Conservation (phyloP, 495 filamentous ascomycete genomes). For the Hypoxylon crocopeplum region DNA sequence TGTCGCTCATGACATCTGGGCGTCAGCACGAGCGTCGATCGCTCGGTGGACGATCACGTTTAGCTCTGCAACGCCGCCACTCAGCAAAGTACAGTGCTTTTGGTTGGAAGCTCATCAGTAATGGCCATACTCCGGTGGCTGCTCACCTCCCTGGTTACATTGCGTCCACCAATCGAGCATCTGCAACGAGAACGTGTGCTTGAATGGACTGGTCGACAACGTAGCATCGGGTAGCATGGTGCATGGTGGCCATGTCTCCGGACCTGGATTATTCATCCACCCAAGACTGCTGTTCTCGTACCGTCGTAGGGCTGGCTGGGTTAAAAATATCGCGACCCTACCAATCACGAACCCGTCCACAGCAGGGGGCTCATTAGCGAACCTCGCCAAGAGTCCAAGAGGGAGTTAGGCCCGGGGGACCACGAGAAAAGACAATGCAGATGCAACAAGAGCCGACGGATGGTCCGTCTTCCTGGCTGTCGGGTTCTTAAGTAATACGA, state of each 20-base stretch:
- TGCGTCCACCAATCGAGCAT: slow-evolving; percentile 18
- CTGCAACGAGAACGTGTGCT: slow-evolving; percentile 7
- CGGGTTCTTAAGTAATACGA: slow-evolving; percentile 8
- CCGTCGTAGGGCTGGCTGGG: slow-evolving; percentile 24
- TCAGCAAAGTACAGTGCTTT: neutral
- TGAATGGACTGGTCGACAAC: slow-evolving; percentile 9
- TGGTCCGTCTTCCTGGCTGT: neutral
- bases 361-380: slow-evolving; percentile 12
- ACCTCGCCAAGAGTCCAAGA: slow-evolving; percentile 14
- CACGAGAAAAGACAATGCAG: slow-evolving; percentile 1
- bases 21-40: slow-evolving; percentile 27
- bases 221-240: slow-evolving; percentile 21
- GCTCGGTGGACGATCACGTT: neutral
- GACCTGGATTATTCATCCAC: slow-evolving; percentile 4
- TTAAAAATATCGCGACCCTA: slow-evolving; percentile 26
- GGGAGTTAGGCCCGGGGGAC: no score
- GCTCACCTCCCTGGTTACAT: neutral
- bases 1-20: neutral
- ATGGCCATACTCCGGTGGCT: neutral
- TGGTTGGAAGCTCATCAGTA: neutral
- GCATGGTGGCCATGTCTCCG: slow-evolving; percentile 17
- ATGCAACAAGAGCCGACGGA: neutral
- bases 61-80: neutral
- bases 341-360: slow-evolving; percentile 12
- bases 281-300: neutral